These are phyloP conservation scores for Stylonectria norvegica DNA, from an alignment of 2,329 filamentous ascomycete species.

Conservation along the genomic window DNA sequence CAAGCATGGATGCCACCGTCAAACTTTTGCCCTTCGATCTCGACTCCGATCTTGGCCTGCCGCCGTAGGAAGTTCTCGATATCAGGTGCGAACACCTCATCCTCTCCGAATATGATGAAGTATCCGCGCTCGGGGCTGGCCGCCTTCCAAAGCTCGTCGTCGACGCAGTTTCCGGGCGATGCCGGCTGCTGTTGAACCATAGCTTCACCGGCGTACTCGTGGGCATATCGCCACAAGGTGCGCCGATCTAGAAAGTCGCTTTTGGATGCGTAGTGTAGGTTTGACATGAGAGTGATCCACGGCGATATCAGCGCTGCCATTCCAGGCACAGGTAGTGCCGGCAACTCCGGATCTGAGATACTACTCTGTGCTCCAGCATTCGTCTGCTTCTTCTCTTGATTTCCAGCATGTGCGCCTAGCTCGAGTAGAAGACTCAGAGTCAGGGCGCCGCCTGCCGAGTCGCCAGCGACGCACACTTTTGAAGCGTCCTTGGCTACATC, in stretches of 20 bases:
- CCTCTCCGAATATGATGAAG: slow-evolving; percentile 67
- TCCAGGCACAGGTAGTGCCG: slow-evolving; percentile 32
- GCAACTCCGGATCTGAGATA: slow-evolving; percentile 13
- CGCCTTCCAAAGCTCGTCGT: slow-evolving; percentile 61
- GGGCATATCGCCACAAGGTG: slow-evolving; percentile 66
- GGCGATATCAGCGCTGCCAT: slow-evolving; percentile 75
- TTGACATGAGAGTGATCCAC: slow-evolving; percentile 72
- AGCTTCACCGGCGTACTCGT: slow-evolving; percentile 57
- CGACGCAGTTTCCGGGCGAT: slow-evolving; percentile 69
- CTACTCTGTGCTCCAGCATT: slow-evolving; percentile 11
- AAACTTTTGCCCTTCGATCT: slow-evolving; percentile 58
- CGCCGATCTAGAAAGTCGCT: slow-evolving; percentile 72
- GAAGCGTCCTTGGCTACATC: slow-evolving; percentile 54
- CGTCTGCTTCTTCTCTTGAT: slow-evolving; percentile 16
- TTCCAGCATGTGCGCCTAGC: slow-evolving; percentile 43
- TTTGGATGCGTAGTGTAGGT: slow-evolving; percentile 61
- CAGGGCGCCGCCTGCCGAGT: slow-evolving; percentile 75
- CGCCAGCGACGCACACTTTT: slow-evolving; percentile 68
- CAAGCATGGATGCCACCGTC: slow-evolving; percentile 73
- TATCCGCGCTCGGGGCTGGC: slow-evolving; percentile 66
- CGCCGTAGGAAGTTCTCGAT: slow-evolving; percentile 58
- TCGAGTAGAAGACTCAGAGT: slow-evolving; percentile 70
- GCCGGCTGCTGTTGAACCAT: slow-evolving; percentile 35
- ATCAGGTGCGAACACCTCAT: slow-evolving; percentile 74
- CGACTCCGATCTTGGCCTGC: slow-evolving; percentile 50